Percentiles rank a stretch among this genome's conserved stretches.
These are phyloP conservation scores for Fusarium liriodendri DNA, from an alignment of 2,329 filamentous ascomycete species.

Conservation along the genomic window DNA sequence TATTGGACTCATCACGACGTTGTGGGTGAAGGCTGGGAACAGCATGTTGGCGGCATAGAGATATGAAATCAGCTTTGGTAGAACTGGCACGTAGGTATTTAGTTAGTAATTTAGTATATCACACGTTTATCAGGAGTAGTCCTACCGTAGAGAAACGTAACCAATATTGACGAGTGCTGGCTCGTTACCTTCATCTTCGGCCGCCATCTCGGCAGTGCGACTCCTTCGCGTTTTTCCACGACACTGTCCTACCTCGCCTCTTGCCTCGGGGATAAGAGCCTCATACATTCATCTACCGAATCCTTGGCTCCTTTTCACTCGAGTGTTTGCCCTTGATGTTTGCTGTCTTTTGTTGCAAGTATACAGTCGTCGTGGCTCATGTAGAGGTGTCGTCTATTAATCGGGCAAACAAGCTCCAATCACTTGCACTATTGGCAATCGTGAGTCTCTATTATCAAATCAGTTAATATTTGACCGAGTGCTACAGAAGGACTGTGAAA, in stretches of 20 bases:
- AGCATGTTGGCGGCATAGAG: conserved; percentile 28
- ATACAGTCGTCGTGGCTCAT: neutral
- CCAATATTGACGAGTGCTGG: neutral
- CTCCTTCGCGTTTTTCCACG: neutral
- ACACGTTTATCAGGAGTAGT: neutral
- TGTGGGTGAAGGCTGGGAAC: conserved; percentile 57
- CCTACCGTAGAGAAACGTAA: neutral
- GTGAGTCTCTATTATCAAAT: neutral
- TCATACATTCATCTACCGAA: conserved; percentile 21
- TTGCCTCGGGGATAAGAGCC: conserved; percentile 16
- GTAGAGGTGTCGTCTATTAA: conserved; percentile 2
- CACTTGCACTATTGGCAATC: neutral
- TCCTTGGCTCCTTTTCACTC: conserved; percentile 6
- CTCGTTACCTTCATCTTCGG: conserved; percentile 9
- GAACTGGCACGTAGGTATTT: neutral
- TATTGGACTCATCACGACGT: conserved; percentile 46
- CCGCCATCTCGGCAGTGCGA: conserved; percentile 17
- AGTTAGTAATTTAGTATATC: neutral
- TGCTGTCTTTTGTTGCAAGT: conserved; percentile 6
- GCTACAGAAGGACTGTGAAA: conserved; percentile 10
- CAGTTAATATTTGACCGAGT: neutral
- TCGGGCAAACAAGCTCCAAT: conserved; percentile 17
- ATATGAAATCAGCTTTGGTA: no score
- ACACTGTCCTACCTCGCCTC: neutral
- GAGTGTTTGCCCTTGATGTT: conserved; percentile 3